Base-by-base conservation (phyloP, 768 basidiomycete species). In the Termitomyces sp. region DNA sequence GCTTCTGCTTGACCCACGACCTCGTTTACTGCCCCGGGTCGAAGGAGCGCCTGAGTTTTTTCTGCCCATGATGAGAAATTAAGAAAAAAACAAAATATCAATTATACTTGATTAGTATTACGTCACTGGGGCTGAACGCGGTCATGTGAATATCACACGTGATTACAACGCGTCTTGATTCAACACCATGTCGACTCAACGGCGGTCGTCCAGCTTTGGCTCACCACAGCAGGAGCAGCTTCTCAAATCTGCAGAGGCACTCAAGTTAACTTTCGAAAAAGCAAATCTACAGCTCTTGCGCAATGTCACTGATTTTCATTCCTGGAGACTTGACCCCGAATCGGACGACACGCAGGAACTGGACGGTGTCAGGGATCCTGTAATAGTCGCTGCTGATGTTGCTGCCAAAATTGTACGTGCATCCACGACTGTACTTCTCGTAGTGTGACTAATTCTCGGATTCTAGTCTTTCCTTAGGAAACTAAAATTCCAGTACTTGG, bases 401-500 rank as follows among this genome's bases (percentile, higher is more conserved):
- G 77, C 80, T 29, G 79, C 81, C 8, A 87, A 89, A 61, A 78
- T 82, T 42, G 89, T 88, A 57, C n/a, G 87, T 69, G 6, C 11
- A 2, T 12, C 6, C 5, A 7, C 12, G 9, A 60, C 29, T 38
- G 38, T 32, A 50, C 1, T 56, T 48, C n/a, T 37, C 15, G 7
- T 8, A 25, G 4, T 12, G 25, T 17, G 17, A 25, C 36, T 66
- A 20, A 48, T 15, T 3, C 12, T 4, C 2, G 38, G 25, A 31
- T 55, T 15, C n/a, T 42, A 91, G 91, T 78, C 86, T 7, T 91
- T 86, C 66, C 77, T 94, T 20, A 81, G 88, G 29, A 91, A 91
- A 67, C 83, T 95, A 32, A 96, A 96, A 73, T 94, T 92, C 68
- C 89, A 91, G 64, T 94, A 93, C 69, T 76, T 94, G 17, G 92